These are phyloP conservation scores for Coprinellus micaceus DNA, from an alignment of 768 basidiomycete genomes.

Conservation along the genomic window DNA sequence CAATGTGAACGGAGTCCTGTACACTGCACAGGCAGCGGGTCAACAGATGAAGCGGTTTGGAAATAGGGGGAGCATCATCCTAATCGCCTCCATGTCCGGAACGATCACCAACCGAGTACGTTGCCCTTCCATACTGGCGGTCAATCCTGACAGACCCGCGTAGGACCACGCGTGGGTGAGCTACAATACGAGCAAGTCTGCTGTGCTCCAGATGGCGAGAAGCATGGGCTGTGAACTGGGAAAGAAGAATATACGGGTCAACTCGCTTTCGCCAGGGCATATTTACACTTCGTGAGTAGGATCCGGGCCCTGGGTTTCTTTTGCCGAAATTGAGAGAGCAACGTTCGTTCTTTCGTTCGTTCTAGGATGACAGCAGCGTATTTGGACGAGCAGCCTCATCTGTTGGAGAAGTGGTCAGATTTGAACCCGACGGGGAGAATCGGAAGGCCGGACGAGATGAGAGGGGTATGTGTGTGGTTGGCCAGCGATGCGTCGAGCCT, in stretches of 20 bases:
- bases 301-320: neutral
- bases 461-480: constrained; percentile 69
- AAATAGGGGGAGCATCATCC: constrained; percentile 54
- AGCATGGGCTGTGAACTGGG: constrained; percentile 84
- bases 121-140: neutral
- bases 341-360: neutral
- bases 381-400: constrained; percentile 59
- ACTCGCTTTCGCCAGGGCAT: constrained; percentile 72
- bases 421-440: constrained; percentile 70
- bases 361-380: constrained; percentile 71
- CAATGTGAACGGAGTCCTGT: constrained; percentile 62
- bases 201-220: constrained; percentile 75
- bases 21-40: constrained; percentile 63
- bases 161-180: constrained; percentile 74
- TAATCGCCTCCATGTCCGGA: constrained; percentile 68
- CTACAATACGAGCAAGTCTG: constrained; percentile 76
- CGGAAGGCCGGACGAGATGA: constrained; percentile 67
- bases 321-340: neutral
- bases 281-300: constrained; percentile 67
- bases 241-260: constrained; percentile 61
- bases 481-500: constrained; percentile 74
- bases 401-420: constrained; percentile 63
- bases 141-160: neutral
- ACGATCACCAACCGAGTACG: constrained; percentile 67
- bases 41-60: constrained; percentile 57